These are phyloP conservation scores for Prunus salicina DNA, from an alignment of 306 rosid genomes.

Conservation along the genomic window DNA sequence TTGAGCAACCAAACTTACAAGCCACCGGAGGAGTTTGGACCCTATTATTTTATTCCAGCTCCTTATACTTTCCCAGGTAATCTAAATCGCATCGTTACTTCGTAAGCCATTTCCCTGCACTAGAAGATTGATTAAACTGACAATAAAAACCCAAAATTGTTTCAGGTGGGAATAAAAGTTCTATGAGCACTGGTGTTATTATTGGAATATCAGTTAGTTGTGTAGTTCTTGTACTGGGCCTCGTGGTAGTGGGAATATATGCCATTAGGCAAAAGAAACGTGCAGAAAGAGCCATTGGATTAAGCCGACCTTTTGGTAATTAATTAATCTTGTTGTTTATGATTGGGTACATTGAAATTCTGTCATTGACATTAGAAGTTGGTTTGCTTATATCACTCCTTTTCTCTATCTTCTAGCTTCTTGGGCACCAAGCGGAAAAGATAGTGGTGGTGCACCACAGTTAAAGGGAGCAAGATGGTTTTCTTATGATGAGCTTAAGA, in stretches of 20 bases:
- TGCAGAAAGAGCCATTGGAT: constrained; percentile 83
- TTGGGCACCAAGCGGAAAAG: constrained; percentile 89
- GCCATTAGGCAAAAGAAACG: constrained; percentile 89
- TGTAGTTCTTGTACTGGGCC: constrained; percentile 56
- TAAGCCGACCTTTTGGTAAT: constrained; percentile 87
- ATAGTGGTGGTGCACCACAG: constrained; percentile 95
- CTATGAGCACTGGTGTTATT: constrained; percentile 45
- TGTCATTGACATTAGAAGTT: constrained; percentile 11
- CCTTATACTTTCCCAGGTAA: constrained; percentile 77
- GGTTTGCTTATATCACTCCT: constrained; percentile 15
- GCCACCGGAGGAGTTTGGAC: constrained; percentile 80
- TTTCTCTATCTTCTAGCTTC: constrained; percentile 55
- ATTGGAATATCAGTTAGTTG: constrained; percentile 61
- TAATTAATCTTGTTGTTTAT: constrained; percentile 12
- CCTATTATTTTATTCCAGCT: constrained; percentile 65
- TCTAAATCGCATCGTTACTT: not conserved
- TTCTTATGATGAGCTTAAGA: constrained; percentile 88
- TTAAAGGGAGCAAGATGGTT: constrained; percentile 98
- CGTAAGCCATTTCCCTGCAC: constrained; percentile 1
- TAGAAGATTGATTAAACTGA: constrained; percentile 20
- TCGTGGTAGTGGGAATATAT: constrained; percentile 58
- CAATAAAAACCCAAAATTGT: constrained; percentile 14
- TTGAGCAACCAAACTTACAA: constrained; percentile 81
- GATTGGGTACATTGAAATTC: not conserved
- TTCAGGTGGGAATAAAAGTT: constrained; percentile 42